These are phyloP conservation scores for Aegilops umbellulata DNA, from an alignment of 176 grass and related monocot species.

Conservation along the genomic window DNA sequence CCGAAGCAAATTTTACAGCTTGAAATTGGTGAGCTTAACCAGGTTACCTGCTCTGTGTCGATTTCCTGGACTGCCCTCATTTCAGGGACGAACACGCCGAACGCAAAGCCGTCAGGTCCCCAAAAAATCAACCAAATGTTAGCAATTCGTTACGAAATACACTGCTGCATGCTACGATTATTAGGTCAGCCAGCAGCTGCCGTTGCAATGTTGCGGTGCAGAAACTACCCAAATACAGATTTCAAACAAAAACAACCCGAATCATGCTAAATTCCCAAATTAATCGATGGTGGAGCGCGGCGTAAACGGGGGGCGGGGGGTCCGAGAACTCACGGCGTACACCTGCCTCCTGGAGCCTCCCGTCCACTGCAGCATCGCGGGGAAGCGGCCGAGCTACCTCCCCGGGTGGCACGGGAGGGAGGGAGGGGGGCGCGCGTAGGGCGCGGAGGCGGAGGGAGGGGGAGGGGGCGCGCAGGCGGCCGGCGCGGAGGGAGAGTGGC, in stretches of 20 bases:
- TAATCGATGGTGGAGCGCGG: too few relatives aligned
- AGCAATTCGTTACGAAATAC: constrained; percentile 6
- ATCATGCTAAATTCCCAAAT: background rate
- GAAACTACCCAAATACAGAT: background rate
- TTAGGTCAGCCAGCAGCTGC: constrained; percentile 5
- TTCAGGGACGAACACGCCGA: background rate
- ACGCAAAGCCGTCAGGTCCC: background rate
- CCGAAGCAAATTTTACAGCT: background rate
- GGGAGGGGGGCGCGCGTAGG: background rate
- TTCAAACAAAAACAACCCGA: background rate
- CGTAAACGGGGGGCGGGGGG: background rate
- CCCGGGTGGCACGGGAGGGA: background rate
- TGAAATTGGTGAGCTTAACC: constrained; percentile 6
- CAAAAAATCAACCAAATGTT: background rate
- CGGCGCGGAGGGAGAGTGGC: background rate
- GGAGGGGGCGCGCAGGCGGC: background rate
- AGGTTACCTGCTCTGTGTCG: constrained; percentile 79
- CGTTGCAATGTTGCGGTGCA: background rate
- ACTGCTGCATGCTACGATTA: background rate
- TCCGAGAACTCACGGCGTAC: constrained; percentile 57
- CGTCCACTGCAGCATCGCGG: constrained; percentile 83
- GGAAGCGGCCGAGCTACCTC: background rate
- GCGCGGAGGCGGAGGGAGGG: background rate
- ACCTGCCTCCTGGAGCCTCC: constrained; percentile 87
- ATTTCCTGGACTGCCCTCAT: constrained; percentile 12